These are phyloP conservation scores for Euphrasia arctica DNA, from an alignment of 305 asterid species.

Conservation along the genomic window DNA sequence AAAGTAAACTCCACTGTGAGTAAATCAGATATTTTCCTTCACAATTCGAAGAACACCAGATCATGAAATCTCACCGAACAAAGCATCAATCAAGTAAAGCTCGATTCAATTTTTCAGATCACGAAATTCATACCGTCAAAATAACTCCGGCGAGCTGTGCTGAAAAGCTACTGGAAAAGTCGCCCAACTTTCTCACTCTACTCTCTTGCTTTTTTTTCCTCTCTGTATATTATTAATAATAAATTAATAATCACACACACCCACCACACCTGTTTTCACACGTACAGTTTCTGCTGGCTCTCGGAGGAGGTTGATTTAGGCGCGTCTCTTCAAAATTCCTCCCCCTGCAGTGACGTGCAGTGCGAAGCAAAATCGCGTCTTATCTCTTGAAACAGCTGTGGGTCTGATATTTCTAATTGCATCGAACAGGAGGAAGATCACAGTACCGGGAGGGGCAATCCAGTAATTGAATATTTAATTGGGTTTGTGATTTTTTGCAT, in stretches of 20 bases:
- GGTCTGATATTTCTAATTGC: not conserved
- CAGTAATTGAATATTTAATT: conserved; percentile 19
- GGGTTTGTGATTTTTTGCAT: not conserved
- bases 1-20: conserved; percentile 7
- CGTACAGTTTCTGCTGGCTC: conserved; percentile 17
- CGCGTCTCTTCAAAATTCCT: conserved; percentile 18
- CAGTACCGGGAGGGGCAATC: conserved; percentile 24
- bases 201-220: no score
- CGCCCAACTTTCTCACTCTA: no score
- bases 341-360: conserved; percentile 16
- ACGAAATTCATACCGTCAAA: no score
- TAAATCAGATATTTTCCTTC: conserved; percentile 4
- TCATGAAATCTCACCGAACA: conserved; percentile 8
- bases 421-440: not conserved
- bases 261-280: not conserved
- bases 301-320: no score
- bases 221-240: no score
- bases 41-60: conserved; percentile 11
- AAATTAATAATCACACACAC: not conserved
- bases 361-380: conserved; percentile 24
- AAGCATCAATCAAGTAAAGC: not conserved
- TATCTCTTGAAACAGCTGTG: not conserved
- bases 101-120: no score
- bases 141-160: no score
- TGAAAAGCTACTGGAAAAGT: no score